These are phyloP conservation scores for Ogataea hybrid DNA, from an alignment of 1,139 yeast species.

Conservation along the genomic window DNA sequence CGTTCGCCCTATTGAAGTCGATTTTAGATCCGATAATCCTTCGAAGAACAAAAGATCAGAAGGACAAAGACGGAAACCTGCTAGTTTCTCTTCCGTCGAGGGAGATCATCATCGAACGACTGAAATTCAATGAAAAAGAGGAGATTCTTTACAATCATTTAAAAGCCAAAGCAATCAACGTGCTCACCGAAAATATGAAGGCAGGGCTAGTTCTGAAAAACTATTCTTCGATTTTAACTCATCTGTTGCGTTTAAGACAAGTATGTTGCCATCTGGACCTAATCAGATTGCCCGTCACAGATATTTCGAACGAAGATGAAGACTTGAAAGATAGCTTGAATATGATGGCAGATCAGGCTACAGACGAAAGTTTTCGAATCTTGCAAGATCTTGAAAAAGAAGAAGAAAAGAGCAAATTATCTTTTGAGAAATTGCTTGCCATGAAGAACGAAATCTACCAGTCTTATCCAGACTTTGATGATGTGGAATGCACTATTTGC, in stretches of 20 bases:
- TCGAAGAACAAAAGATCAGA: conserved; percentile 87
- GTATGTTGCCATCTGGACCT: conserved; percentile 82
- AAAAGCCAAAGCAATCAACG: conserved; percentile 62
- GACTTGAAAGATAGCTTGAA: too few relatives aligned
- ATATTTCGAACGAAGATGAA: too few relatives aligned
- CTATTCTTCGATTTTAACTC: conserved; percentile 79
- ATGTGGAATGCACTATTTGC: too few relatives aligned
- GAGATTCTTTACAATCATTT: conserved; percentile 66
- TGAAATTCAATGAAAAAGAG: conserved; percentile 68
- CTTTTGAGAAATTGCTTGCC: too few relatives aligned
- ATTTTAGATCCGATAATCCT: conserved; percentile 80
- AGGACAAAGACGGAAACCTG: conserved; percentile 67
- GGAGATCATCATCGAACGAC: conserved; percentile 64
- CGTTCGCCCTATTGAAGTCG: too few relatives aligned
- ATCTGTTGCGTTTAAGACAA: conserved; percentile 80
- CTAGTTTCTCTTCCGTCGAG: conserved; percentile 78
- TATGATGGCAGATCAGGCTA: too few relatives aligned
- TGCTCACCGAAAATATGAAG: conserved; percentile 61
- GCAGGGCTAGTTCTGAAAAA: conserved; percentile 70
- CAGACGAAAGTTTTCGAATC: too few relatives aligned
- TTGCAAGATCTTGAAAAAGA: too few relatives aligned
- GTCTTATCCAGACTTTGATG: too few relatives aligned
- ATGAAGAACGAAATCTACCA: too few relatives aligned
- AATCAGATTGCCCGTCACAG: conserved; percentile 41
- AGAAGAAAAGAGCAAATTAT: too few relatives aligned